A percentile compares a stretch with the other conserved stretches of the same genome.
Evolutionary conservation across 805 yeast genomes (phyloP).

Genomic region (Sugiyamaella mastotermitis): DNA sequence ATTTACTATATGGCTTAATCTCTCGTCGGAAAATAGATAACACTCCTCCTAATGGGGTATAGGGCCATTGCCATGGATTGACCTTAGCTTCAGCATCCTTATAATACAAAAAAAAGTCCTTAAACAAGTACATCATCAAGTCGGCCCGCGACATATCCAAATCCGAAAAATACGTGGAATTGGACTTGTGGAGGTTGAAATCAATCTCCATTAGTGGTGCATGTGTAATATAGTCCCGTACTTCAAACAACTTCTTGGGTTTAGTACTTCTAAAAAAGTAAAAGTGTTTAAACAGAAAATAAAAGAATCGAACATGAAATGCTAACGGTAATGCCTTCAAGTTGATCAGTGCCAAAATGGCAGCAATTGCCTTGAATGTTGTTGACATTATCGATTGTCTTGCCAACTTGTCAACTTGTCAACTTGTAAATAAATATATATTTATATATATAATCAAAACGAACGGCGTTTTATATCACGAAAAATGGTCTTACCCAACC

Average conservation of each 20-base stretch:
- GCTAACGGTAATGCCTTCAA: constrained; percentile 65
- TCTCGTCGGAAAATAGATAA: constrained; percentile 65
- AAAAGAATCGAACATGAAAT: constrained; percentile 59
- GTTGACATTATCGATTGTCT: no score
- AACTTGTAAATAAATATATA: no score
- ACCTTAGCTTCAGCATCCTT: constrained; percentile 29
- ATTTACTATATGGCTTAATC: constrained; percentile 59
- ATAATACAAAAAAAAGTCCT: constrained; percentile 45
- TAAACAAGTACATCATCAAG: constrained; percentile 51
- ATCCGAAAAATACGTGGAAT: constrained; percentile 78
- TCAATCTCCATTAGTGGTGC: constrained; percentile 80
- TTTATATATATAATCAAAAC: no score
- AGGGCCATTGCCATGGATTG: constrained; percentile 40
- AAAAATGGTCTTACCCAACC: no score
- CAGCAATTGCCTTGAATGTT: constrained; percentile 12
- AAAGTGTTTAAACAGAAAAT: constrained; percentile 37
- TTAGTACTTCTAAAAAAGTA: constrained; percentile 26
- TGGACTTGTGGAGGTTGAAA: constrained; percentile 79
- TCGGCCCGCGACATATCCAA: constrained; percentile 73
- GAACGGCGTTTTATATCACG: no score
- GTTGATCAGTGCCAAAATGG: constrained; percentile 34
- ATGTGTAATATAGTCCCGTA: constrained; percentile 41
- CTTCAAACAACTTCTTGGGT: constrained; percentile 34
- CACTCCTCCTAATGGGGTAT: constrained; percentile 72
- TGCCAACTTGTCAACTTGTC: neutral